These are phyloP conservation scores for Citrullus colocynthis DNA, from an alignment of 306 rosid genomes.

Conservation along the genomic window DNA sequence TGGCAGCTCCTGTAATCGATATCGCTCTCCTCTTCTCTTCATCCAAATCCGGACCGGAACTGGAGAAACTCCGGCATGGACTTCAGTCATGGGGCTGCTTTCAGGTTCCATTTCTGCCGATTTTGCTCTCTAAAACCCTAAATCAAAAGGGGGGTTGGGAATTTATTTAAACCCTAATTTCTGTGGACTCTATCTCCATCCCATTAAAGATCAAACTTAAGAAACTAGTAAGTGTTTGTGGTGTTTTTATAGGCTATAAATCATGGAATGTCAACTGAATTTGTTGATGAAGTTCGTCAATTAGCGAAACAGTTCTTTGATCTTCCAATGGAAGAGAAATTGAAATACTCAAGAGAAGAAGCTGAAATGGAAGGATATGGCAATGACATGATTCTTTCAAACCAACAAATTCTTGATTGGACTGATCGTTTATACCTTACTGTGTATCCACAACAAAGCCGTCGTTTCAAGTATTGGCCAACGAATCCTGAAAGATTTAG, in stretches of 20 bases:
- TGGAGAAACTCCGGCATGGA: constrained; percentile 12
- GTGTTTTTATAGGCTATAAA: neutral
- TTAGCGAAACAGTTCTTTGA: constrained; percentile 16
- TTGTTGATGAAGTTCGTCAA: neutral
- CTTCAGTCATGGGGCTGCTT: constrained; percentile 28
- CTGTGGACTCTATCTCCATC: neutral
- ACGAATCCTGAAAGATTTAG: constrained; percentile 26
- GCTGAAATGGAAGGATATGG: constrained; percentile 43
- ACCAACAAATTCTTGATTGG: constrained; percentile 47
- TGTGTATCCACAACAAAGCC: constrained; percentile 27
- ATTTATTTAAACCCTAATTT: neutral
- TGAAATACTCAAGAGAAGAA: constrained; percentile 26
- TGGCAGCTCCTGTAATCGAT: constrained; percentile 24
- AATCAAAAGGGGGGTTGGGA: too few species aligned
- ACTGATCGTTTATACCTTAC: constrained; percentile 40
- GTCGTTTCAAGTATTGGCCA: constrained; percentile 40
- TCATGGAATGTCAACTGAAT: constrained; percentile 9
- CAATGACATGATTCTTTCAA: constrained; percentile 22
- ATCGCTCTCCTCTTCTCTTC: constrained; percentile 12
- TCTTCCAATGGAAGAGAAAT: constrained; percentile 40
- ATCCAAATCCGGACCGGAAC: constrained; percentile 2
- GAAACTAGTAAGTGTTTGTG: neutral
- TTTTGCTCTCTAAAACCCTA: neutral
- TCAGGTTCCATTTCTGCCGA: constrained; percentile 10
- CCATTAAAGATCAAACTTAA: neutral